These are phyloP conservation scores for Coniochaeta prunicola DNA, from an alignment of 2,329 filamentous ascomycete species.

Conservation along the genomic window DNA sequence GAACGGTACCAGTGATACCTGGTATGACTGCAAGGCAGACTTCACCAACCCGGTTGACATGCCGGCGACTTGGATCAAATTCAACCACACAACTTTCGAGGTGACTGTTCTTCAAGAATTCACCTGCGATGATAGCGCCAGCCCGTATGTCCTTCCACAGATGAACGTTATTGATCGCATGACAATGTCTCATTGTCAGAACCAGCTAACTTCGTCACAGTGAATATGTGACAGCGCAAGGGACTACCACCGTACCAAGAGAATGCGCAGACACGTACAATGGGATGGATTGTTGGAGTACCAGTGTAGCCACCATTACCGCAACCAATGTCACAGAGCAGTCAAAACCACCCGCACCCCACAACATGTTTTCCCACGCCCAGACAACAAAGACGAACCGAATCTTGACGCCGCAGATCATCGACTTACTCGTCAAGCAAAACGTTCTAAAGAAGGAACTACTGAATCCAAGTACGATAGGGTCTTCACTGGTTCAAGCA, in stretches of 20 bases:
- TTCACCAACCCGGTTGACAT: constrained; percentile 1
- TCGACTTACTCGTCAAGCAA: not conserved
- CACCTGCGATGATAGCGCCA: not conserved
- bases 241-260: not conserved
- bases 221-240: not conserved
- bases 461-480: not conserved
- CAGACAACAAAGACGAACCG: not conserved
- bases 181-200: not conserved
- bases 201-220: not conserved
- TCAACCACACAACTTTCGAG: constrained; percentile 3
- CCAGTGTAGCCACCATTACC: not conserved
- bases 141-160: not conserved
- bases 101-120: constrained; percentile 2
- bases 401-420: not conserved
- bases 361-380: not conserved
- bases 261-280: not conserved
- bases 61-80: constrained; percentile 2
- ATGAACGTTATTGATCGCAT: not conserved
- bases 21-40: constrained; percentile 4
- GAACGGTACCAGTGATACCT: constrained; percentile 1
- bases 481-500: not conserved
- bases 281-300: constrained; percentile 2
- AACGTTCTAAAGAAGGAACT: not conserved
- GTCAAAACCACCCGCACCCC: not conserved
- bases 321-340: constrained; percentile 1